Base-by-base conservation (phyloP, 2,329 filamentous ascomycete genomes). In the Clonostachys rhizophaga region DNA sequence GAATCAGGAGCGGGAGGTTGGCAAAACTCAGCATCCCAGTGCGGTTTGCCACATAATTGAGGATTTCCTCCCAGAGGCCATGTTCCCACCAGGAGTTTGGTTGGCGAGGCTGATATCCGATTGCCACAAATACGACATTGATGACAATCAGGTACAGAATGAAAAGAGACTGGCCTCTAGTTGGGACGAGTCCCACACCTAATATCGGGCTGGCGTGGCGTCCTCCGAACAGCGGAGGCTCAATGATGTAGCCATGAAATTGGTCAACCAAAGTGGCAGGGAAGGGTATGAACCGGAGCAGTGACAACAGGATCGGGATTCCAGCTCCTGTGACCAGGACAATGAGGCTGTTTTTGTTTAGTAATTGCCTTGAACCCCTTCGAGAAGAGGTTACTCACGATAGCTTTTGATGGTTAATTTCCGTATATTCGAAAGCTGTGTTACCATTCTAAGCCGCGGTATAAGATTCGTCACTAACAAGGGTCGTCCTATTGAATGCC, bases 101-200 rank as follows among this genome's bases (percentile, higher is more conserved):
- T 20, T 53, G 50, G 5, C 44, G 24, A 13, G 55, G 48, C 14
- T 51, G 43, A 49, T 62, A 61, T 41, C 57, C 56, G 18, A 61
- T 52, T 16, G 56, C 55, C 16, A 49, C 56, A 13, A 68, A 50
- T 17, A 65, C 43, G 36, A 67, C 50, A 54, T 70, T 70, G 18
- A 69, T 49, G 36, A 54, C 48, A 42, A 63, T 36, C 34, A 70
- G 57, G 47, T 64, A 50, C 30, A 54, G 44, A 44, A 75, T 64
- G 56, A 67, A 72, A 16, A 71, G 43, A 9, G 57, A 52, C 43
- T 71, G 69, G 10, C 68, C 68, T 5, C 60, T 42, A 2, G 65
- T 71, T 2, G 69, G 70, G 37, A 55, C 49, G 16, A 55, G 44
- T 34, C 44, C 52, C 9, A 57, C 18, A n/a, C 40, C 33, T 9